Percentiles rank a stretch among this genome's conserved stretches.
phyloP scores from a whole-genome alignment of 2,329 filamentous ascomycete species.

The Phialocephala subalpina region DNA sequence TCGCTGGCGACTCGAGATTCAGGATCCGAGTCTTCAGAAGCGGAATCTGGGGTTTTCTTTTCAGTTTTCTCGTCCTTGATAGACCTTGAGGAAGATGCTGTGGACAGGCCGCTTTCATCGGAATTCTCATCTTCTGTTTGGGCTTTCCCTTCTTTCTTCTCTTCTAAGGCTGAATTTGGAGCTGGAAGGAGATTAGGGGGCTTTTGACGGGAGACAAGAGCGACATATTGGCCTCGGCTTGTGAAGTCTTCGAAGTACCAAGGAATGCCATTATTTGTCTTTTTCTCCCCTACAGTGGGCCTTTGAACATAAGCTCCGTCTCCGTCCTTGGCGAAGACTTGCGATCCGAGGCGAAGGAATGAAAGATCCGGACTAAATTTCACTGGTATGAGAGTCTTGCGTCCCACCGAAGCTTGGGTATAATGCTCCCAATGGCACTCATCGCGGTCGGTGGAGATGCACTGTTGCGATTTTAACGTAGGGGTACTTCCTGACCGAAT shows the following conservation, averaged over 20 bases:
- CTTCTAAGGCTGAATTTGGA: background rate
- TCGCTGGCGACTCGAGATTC: background rate
- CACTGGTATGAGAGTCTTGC: background rate
- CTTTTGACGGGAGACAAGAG: background rate
- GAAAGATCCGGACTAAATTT: background rate
- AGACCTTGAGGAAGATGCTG: background rate
- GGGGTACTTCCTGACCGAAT: background rate
- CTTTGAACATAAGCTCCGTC: background rate
- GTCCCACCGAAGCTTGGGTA: background rate
- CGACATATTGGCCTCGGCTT: background rate
- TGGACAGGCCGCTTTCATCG: background rate
- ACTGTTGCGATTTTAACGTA: background rate
- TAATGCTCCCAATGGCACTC: background rate
- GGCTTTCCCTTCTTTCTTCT: background rate
- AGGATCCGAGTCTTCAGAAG: background rate
- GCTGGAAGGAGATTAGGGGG: background rate
- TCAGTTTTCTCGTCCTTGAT: background rate
- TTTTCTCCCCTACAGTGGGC: background rate
- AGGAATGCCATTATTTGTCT: background rate
- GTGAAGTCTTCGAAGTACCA: background rate
- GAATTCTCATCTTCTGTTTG: background rate
- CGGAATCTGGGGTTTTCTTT: background rate
- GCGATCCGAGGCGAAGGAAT: constrained; percentile 1
- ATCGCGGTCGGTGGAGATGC: background rate
- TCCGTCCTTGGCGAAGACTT: background rate